These are phyloP conservation scores for Fusarium graminum DNA, from an alignment of 2,329 filamentous ascomycete genomes.

Conservation along the genomic window DNA sequence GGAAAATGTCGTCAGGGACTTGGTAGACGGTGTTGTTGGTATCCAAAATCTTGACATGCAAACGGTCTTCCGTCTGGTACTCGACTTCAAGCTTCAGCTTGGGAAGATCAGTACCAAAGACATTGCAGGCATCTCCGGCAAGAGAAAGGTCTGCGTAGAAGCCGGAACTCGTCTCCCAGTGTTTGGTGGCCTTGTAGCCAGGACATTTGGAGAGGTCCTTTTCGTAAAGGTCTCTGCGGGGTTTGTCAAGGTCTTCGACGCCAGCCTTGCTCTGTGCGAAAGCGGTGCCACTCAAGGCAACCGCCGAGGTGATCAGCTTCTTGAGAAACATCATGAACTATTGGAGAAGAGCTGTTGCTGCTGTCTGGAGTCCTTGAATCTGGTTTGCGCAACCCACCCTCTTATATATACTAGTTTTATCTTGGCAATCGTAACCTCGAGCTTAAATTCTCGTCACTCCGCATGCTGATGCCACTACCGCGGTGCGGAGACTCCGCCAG, in stretches of 20 bases:
- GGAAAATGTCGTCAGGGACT: conserved; percentile 76
- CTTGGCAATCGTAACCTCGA: conserved; percentile 1
- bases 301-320: conserved; percentile 32
- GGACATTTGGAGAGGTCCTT: conserved; percentile 63
- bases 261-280: conserved; percentile 41
- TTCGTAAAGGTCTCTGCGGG: conserved; percentile 38
- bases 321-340: conserved; percentile 34
- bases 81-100: conserved; percentile 73
- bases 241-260: conserved; percentile 30
- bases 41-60: conserved; percentile 81
- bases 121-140: conserved; percentile 78
- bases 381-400: background rate
- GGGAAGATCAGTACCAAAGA: conserved; percentile 81
- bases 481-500: conserved; percentile 33
- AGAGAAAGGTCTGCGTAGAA: conserved; percentile 78
- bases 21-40: conserved; percentile 78
- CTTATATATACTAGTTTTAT: conserved; percentile 31
- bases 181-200: conserved; percentile 75
- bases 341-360: conserved; percentile 18
- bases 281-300: conserved; percentile 31
- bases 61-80: conserved; percentile 63
- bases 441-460: conserved; percentile 10
- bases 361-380: background rate
- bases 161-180: conserved; percentile 64
- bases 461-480: conserved; percentile 1